A percentile compares a stretch with the other conserved stretches of the same genome.
phyloP scores from a whole-genome alignment of 2,329 filamentous ascomycete genomes.

The Beauveria sp. region DNA sequence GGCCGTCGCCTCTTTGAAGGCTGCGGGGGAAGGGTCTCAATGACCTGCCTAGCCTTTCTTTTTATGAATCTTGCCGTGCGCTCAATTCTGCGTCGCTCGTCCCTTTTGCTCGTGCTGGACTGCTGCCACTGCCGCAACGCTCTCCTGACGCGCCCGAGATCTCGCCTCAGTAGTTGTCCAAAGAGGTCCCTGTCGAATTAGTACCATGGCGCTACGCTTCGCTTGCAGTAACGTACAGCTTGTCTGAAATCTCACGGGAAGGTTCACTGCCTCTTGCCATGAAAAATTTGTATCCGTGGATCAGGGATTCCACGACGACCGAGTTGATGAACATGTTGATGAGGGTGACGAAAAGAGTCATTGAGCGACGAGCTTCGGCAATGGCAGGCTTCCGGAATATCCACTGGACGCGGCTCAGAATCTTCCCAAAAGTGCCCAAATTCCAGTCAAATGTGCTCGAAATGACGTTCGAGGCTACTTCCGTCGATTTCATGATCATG shows the following conservation, averaged over 20 bases:
- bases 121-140: neutral
- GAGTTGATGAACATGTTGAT: neutral
- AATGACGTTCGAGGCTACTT: neutral
- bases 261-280: neutral
- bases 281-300: neutral
- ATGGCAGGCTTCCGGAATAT: neutral
- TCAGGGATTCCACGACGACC: neutral
- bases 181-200: neutral
- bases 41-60: neutral
- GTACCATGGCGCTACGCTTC: neutral
- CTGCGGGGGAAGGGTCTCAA: neutral
- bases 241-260: neutral
- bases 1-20: neutral
- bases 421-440: neutral
- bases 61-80: neutral
- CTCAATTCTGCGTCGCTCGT: neutral
- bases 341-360: neutral
- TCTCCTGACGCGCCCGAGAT: neutral
- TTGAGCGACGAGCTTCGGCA: neutral
- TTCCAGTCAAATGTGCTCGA: neutral
- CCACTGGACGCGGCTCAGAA: neutral
- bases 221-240: neutral
- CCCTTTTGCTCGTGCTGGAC: neutral
- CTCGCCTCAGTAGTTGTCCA: neutral
- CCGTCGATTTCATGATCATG: neutral